Conservation (phyloP, 257 asterid genomes). For the Lavandula angustifolia region DNA sequence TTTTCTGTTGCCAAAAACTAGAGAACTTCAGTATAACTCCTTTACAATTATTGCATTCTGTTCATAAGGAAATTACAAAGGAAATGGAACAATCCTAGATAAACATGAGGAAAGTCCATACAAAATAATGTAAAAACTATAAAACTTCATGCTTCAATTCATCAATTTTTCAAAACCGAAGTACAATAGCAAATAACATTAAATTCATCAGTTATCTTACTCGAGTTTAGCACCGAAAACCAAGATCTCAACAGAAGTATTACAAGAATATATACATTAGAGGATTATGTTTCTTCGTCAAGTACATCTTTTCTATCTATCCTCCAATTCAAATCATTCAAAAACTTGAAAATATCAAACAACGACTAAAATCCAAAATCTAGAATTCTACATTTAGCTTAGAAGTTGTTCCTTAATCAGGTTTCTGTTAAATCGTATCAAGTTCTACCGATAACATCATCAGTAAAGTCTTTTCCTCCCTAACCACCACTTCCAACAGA, state of each 20-base stretch:
- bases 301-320: not conserved
- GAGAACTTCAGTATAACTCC: conserved; percentile 4
- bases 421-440: not conserved
- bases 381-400: not conserved
- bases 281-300: not conserved
- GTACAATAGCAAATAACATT: conserved; percentile 9
- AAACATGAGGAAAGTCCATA: conserved; percentile 2
- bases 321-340: too few relatives aligned
- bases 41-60: not conserved
- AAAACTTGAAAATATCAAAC: not conserved
- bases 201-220: conserved; percentile 6
- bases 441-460: conserved; percentile 17
- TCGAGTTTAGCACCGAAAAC: conserved; percentile 4
- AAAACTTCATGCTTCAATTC: conserved; percentile 3
- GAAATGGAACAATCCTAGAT: conserved; percentile 1
- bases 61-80: not conserved
- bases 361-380: not conserved
- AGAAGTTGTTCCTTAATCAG: conserved; percentile 2
- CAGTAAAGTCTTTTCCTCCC: not conserved
- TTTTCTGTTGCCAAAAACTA: conserved; percentile 1
- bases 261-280: conserved; percentile 1
- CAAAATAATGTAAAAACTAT: not conserved
- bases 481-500: not conserved
- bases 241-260: conserved; percentile 30
- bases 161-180: not conserved